Evolutionary conservation across 768 basidiomycete genomes (phyloP).

Genomic region (Suillus subalutaceus): DNA sequence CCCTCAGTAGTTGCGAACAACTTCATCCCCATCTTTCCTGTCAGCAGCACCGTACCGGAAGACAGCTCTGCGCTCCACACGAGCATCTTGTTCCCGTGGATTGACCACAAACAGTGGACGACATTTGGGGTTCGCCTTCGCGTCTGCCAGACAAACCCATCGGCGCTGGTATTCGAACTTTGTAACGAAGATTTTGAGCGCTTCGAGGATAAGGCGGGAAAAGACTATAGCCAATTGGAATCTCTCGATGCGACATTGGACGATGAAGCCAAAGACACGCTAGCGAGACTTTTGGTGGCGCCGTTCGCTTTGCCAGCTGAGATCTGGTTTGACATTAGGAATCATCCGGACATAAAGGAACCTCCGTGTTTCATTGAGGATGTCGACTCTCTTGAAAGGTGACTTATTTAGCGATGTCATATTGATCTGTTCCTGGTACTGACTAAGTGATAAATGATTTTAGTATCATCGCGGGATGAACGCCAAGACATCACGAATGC

Average conservation of each 20-base stretch:
- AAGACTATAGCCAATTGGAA: conserved; percentile 12
- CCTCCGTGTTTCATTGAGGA: conserved; percentile 22
- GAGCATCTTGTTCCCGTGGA: conserved; percentile 26
- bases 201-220: conserved; percentile 20
- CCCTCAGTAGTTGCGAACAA: not conserved
- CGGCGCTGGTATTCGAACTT: conserved; percentile 25
- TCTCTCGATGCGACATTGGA: conserved; percentile 1
- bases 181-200: conserved; percentile 23
- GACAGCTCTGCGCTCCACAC: conserved; percentile 16
- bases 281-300: conserved; percentile 18
- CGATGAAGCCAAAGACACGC: conserved; percentile 6
- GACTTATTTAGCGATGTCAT: conserved; percentile 15
- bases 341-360: conserved; percentile 17
- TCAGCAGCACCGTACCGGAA: not conserved
- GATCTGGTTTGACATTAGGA: conserved; percentile 32
- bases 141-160: conserved; percentile 19
- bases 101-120: conserved; percentile 26
- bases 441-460: not conserved
- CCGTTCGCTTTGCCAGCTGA: conserved; percentile 19
- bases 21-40: conserved; percentile 10
- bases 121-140: conserved; percentile 26
- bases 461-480: conserved; percentile 12
- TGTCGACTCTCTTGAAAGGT: conserved; percentile 28
- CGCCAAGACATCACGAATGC: conserved; percentile 9
- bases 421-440: conserved; percentile 7